These are phyloP conservation scores for Deinandra increscens DNA, from an alignment of 129 eudicot genomes.

Conservation along the genomic window DNA sequence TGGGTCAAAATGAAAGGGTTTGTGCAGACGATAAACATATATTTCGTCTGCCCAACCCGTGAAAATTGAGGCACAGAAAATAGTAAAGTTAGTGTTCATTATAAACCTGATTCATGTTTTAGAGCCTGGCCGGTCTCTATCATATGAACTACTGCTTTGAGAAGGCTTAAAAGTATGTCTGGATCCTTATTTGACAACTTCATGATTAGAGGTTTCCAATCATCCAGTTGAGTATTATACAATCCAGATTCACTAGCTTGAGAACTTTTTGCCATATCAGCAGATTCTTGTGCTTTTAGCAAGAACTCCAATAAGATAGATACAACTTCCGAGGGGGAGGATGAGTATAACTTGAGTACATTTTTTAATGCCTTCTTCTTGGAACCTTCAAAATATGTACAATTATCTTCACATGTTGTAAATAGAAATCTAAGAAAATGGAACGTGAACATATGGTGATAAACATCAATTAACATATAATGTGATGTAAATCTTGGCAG, in stretches of 20 bases:
- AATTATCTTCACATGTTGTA: not conserved
- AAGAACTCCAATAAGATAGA: slow-evolving; percentile 56
- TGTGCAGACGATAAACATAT: not conserved
- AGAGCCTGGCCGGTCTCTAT: slow-evolving; percentile 45
- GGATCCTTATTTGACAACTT: slow-evolving; percentile 75
- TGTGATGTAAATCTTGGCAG: slow-evolving; percentile 36
- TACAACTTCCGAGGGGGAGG: slow-evolving; percentile 59
- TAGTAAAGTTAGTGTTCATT: not conserved
- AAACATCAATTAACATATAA: slow-evolving; percentile 6
- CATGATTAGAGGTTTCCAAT: slow-evolving; percentile 65
- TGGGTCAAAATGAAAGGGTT: not conserved
- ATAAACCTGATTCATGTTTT: slow-evolving; percentile 40
- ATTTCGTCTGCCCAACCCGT: no score
- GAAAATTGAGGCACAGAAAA: not conserved
- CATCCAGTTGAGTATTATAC: slow-evolving; percentile 43
- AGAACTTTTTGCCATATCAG: slow-evolving; percentile 32
- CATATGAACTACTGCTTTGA: slow-evolving; percentile 61
- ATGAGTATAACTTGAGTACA: slow-evolving; percentile 60
- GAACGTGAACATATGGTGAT: not conserved
- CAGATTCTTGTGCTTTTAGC: slow-evolving; percentile 55
- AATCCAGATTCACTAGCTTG: slow-evolving; percentile 15
- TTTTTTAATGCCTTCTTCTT: slow-evolving; percentile 56
- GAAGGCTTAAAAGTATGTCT: slow-evolving; percentile 67
- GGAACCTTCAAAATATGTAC: slow-evolving; percentile 46
- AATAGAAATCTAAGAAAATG: not conserved